These are phyloP conservation scores for Dothideomycetes sp. DNA, from an alignment of 2,329 filamentous ascomycete genomes.

Conservation along the genomic window DNA sequence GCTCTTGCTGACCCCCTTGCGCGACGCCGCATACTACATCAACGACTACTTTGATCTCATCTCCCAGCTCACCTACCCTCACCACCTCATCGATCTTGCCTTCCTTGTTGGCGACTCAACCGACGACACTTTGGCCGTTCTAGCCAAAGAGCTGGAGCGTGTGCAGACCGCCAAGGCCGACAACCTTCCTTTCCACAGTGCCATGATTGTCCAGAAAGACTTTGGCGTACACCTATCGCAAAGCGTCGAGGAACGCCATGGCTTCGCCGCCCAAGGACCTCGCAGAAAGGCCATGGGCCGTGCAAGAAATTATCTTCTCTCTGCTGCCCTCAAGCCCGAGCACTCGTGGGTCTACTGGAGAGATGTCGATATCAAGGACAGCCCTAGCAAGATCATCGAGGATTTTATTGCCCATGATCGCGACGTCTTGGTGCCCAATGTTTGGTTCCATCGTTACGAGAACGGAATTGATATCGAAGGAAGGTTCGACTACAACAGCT, in stretches of 20 bases:
- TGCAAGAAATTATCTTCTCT: slow-evolving; percentile 85
- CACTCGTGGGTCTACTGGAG: slow-evolving; percentile 99
- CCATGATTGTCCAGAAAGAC: slow-evolving; percentile 79
- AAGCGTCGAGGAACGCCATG: slow-evolving; percentile 70
- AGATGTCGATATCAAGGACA: slow-evolving; percentile 92
- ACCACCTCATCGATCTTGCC: slow-evolving; percentile 85
- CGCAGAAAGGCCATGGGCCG: slow-evolving; percentile 81
- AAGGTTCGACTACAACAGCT: slow-evolving; percentile 98
- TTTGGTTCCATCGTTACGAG: slow-evolving; percentile 91
- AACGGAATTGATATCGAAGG: slow-evolving; percentile 78
- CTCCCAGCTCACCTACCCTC: slow-evolving; percentile 81
- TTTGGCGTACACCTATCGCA: slow-evolving; percentile 70
- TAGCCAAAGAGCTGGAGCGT: slow-evolving; percentile 75
- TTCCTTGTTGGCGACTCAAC: slow-evolving; percentile 88
- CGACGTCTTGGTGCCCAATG: slow-evolving; percentile 88
- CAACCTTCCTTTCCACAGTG: slow-evolving; percentile 74
- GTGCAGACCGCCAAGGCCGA: slow-evolving; percentile 69
- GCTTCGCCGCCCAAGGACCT: slow-evolving; percentile 77
- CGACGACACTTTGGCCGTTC: slow-evolving; percentile 82
- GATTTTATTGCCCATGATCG: slow-evolving; percentile 91
- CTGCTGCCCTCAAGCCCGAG: slow-evolving; percentile 74
- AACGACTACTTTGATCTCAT: slow-evolving; percentile 90
- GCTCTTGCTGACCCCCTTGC: slow-evolving; percentile 83
- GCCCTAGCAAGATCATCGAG: slow-evolving; percentile 75
- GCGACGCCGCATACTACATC: slow-evolving; percentile 74